Percentiles rank a stretch among this genome's conserved stretches.
Evolutionary conservation across 1,139 yeast species (phyloP).

Genomic region (Torulaspora pretoriensis): DNA sequence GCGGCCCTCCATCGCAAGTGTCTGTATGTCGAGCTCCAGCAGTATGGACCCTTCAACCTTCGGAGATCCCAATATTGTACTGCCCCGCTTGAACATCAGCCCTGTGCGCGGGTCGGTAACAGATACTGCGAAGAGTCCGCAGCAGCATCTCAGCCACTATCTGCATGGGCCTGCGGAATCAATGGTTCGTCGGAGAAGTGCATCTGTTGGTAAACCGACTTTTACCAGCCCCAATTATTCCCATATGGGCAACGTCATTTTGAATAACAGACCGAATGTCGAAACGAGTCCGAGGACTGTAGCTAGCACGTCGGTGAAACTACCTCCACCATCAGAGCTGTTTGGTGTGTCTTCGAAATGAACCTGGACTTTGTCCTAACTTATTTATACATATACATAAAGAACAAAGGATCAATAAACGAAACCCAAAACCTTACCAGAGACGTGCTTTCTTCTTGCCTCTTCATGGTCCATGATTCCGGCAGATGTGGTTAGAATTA

Average conservation of each 20-base stretch:
- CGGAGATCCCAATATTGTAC: constrained; percentile 7
- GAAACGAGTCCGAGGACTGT: constrained; percentile 5
- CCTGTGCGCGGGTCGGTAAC: constrained; percentile 1
- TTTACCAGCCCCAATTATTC: constrained; percentile 1
- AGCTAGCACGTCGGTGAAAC: constrained; percentile 6
- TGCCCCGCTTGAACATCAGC: constrained; percentile 10
- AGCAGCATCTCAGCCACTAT: constrained; percentile 2
- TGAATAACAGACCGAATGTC: constrained; percentile 2
- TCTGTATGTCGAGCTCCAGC: constrained; percentile 6
- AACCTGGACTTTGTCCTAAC: neutral
- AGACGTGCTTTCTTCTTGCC: constrained; percentile 99
- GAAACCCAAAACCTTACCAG: constrained; percentile 96
- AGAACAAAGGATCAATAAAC: constrained; percentile 57
- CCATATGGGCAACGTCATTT: constrained; percentile 3
- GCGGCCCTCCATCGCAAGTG: neutral
- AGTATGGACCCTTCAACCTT: constrained; percentile 6
- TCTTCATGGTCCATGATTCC: constrained; percentile 99
- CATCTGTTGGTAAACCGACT: neutral
- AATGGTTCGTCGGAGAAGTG: neutral
- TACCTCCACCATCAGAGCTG: constrained; percentile 17
- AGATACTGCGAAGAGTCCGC: neutral
- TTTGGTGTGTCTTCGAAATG: constrained; percentile 9
- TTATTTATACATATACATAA: neutral
- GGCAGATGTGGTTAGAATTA: constrained; percentile 96
- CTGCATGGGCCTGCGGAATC: constrained; percentile 5